These are phyloP conservation scores for Tephrocybe rancida DNA, from an alignment of 768 basidiomycete genomes.

Conservation along the genomic window DNA sequence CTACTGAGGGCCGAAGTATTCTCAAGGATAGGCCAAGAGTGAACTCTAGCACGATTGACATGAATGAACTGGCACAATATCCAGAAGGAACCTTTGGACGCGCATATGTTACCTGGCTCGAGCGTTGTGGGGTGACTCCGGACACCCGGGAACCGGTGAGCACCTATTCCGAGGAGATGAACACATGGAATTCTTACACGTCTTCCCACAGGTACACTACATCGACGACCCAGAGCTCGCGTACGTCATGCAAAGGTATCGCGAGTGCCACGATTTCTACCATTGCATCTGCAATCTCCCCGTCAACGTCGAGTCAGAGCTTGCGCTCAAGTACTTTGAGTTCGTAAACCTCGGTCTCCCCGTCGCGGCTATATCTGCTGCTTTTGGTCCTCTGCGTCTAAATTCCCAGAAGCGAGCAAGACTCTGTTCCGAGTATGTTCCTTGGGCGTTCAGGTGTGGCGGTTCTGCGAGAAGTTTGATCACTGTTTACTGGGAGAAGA, in stretches of 20 bases:
- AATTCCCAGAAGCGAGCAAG: conserved; percentile 51
- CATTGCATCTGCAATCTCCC: conserved; percentile 90
- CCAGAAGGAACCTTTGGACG: conserved; percentile 84
- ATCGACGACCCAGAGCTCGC: conserved; percentile 94
- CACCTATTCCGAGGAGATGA: neutral
- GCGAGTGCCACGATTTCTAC: conserved; percentile 98
- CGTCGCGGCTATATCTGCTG: conserved; percentile 79
- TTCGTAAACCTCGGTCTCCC: conserved; percentile 91
- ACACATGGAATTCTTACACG: conserved; percentile 2
- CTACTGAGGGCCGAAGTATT: conserved; percentile 82
- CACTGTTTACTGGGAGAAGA: conserved; percentile 93
- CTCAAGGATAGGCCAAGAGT: conserved; percentile 84
- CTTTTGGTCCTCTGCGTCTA: conserved; percentile 80
- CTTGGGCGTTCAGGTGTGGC: conserved; percentile 91
- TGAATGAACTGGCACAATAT: conserved; percentile 63
- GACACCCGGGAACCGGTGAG: conserved; percentile 90
- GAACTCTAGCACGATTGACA: conserved; percentile 73
- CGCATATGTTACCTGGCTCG: conserved; percentile 89
- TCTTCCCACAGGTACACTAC: conserved; percentile 76
- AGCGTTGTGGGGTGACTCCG: conserved; percentile 85
- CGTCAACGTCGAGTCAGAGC: conserved; percentile 87
- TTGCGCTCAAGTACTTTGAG: conserved; percentile 95
- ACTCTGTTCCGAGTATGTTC: conserved; percentile 81
- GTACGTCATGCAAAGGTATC: conserved; percentile 97
- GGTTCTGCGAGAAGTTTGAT: conserved; percentile 75